Conservation (phyloP, 2,329 filamentous ascomycete species). For the Lasiodiplodia hormozganensis region DNA sequence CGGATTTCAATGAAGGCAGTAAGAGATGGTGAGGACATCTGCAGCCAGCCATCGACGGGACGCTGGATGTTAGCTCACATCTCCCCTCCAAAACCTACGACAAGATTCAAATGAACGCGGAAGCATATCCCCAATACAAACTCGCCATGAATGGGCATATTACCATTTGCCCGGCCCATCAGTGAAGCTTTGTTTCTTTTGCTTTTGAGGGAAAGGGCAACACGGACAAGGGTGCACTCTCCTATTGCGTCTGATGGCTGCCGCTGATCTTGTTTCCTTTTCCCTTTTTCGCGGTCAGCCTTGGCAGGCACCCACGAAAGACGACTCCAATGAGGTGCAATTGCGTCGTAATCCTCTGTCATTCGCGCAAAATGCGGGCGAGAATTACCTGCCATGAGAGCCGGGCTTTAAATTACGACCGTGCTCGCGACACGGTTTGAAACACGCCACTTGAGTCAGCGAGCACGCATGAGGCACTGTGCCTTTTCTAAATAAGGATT, state of each 20-base stretch:
- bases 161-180: neutral
- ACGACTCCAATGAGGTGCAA: neutral
- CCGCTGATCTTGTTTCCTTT: neutral
- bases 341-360: neutral
- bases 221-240: neutral
- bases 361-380: neutral
- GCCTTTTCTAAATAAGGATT: neutral
- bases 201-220: neutral
- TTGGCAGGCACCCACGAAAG: neutral
- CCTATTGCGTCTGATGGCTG: neutral
- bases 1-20: conserved; percentile 46
- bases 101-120: neutral
- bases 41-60: neutral
- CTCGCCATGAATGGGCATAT: neutral
- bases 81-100: neutral
- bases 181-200: neutral
- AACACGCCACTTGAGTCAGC: conserved; percentile 17
- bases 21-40: conserved; percentile 39
- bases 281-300: neutral
- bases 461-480: conserved; percentile 5
- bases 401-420: neutral
- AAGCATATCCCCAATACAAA: neutral
- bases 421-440: conserved; percentile 5
- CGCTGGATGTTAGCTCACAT: neutral
- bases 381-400: neutral